phyloP scores from a whole-genome alignment of 1,284 basidiomycete species.

The Lignosus rhinocerotis region DNA sequence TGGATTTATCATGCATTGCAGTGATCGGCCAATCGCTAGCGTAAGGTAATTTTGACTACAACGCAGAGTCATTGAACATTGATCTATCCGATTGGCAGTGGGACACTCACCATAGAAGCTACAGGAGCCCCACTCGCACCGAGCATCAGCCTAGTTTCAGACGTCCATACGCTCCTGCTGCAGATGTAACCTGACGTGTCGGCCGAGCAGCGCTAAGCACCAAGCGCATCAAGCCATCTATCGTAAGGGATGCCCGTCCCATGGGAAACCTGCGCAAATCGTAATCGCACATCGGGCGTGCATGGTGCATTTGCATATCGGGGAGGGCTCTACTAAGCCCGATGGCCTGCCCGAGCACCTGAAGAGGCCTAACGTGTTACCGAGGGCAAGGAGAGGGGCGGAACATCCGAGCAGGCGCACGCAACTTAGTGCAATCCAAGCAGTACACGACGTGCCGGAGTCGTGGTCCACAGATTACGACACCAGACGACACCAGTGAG shows the following conservation, averaged over 20 bases:
- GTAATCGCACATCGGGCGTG: neutral
- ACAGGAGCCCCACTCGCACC: too few species aligned
- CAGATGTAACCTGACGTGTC: too few species aligned
- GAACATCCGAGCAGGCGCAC: neutral
- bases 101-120: too few species aligned
- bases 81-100: too few species aligned
- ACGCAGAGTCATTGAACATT: too few species aligned
- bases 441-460: neutral
- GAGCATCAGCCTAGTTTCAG: too few species aligned
- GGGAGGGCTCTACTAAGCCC: neutral
- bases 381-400: neutral
- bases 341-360: neutral
- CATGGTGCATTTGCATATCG: neutral
- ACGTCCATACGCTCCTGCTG: too few species aligned
- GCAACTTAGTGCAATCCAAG: neutral
- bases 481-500: neutral
- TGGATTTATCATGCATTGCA: too few species aligned
- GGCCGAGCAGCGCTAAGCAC: neutral
- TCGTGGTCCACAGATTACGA: slow-evolving; percentile 9
- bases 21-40: too few species aligned
- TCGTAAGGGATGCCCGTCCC: neutral
- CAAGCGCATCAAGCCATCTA: neutral
- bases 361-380: neutral
- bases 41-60: too few species aligned
- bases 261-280: neutral